These are phyloP conservation scores for Bryopsis sp. DNA, from an alignment of 139 green algal genomes.

Conservation along the genomic window DNA sequence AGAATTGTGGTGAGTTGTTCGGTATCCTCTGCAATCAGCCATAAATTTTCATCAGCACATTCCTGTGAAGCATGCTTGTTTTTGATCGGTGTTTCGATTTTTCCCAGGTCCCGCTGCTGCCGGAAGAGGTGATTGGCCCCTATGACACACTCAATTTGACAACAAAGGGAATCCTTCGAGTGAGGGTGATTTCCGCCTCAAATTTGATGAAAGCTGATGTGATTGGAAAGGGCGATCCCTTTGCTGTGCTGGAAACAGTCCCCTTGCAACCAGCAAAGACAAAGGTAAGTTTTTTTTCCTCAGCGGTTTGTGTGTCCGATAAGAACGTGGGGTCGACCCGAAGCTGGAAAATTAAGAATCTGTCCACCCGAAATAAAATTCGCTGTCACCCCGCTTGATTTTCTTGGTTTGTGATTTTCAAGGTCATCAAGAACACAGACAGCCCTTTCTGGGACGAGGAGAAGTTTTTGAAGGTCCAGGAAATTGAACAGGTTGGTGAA, in stretches of 20 bases:
- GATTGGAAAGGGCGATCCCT: constrained; percentile 15
- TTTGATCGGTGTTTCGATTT: too few relatives aligned
- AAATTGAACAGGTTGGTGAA: constrained; percentile 12
- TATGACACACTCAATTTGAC: constrained; percentile 22
- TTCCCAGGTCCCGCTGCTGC: constrained; percentile 15
- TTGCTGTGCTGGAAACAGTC: constrained; percentile 9
- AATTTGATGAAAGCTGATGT: constrained; percentile 8
- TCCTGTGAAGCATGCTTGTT: too few relatives aligned
- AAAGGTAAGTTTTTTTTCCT: too few relatives aligned
- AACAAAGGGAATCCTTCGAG: constrained; percentile 26
- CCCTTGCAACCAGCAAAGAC: constrained; percentile 8
- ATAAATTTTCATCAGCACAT: too few relatives aligned
- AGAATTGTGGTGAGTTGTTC: constrained; percentile 6
- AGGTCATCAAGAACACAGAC: constrained; percentile 15
- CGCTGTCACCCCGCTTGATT: neutral
- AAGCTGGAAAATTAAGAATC: too few relatives aligned
- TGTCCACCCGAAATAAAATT: too few relatives aligned
- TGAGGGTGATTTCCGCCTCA: constrained; percentile 9
- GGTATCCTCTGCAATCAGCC: too few relatives aligned
- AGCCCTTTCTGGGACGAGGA: constrained; percentile 11
- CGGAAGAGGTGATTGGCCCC: constrained; percentile 15
- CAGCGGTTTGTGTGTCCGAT: too few relatives aligned
- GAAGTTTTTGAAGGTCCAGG: constrained; percentile 16
- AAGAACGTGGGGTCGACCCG: too few relatives aligned
- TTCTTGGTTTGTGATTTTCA: neutral